phyloP scores from a whole-genome alignment of 1,284 basidiomycete genomes.

The Puccinia horiana region DNA sequence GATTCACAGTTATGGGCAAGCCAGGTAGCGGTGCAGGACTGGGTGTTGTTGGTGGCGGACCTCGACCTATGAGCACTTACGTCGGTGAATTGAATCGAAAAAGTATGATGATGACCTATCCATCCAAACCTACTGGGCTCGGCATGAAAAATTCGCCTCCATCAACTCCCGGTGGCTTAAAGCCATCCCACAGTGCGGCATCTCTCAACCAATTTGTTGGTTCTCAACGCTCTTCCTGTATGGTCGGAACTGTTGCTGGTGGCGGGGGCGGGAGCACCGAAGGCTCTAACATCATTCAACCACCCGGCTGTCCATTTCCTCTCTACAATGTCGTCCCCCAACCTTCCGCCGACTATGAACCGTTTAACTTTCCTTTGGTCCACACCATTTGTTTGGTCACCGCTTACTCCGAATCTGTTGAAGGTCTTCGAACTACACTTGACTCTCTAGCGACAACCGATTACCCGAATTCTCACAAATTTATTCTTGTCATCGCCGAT shows the following conservation, averaged over 20 bases:
- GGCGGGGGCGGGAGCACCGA: constrained; percentile 33
- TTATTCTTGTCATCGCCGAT: constrained; percentile 93
- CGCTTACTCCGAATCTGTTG: constrained; percentile 95
- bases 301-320: constrained; percentile 78
- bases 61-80: constrained; percentile 59
- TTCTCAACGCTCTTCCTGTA: constrained; percentile 40
- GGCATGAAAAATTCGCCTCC: constrained; percentile 46
- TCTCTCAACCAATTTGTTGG: constrained; percentile 44
- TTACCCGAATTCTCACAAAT: constrained; percentile 96
- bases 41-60: not conserved
- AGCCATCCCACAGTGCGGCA: constrained; percentile 31
- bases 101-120: constrained; percentile 33
- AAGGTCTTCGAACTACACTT: constrained; percentile 92
- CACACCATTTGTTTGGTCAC: constrained; percentile 96
- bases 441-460: constrained; percentile 98
- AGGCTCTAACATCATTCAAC: constrained; percentile 45
- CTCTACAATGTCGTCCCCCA: constrained; percentile 86
- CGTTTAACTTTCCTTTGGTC: constrained; percentile 91
- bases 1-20: constrained; percentile 74
- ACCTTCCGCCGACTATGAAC: constrained; percentile 84
- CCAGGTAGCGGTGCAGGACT: constrained; percentile 53
- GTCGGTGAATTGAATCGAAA: constrained; percentile 61
- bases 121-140: constrained; percentile 4
- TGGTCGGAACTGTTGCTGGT: not conserved
- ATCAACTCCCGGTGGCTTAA: constrained; percentile 21